Conservation (phyloP, 768 basidiomycete genomes). For the Crepidotus variabilis region DNA sequence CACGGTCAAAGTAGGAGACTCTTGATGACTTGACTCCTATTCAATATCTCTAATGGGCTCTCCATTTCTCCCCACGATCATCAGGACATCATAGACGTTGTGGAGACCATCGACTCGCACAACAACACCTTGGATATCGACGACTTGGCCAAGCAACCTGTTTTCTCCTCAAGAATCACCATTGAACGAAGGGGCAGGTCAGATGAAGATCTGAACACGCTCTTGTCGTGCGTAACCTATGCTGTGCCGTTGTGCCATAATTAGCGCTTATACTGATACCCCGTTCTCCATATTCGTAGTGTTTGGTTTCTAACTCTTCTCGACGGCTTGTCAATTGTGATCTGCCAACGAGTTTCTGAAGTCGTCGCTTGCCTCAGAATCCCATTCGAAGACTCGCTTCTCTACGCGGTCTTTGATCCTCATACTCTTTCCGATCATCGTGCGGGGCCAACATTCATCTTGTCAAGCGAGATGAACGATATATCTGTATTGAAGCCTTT, state of each 20-base stretch:
- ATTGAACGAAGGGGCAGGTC: not conserved
- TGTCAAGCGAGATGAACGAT: conserved; percentile 10
- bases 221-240: not conserved
- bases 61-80: not conserved
- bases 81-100: not conserved
- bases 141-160: not conserved
- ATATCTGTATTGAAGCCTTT: not conserved
- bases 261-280: not conserved
- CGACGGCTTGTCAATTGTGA: conserved; percentile 4
- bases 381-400: conserved; percentile 2
- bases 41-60: not conserved
- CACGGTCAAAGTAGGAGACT: conserved; percentile 12
- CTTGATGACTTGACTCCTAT: not conserved
- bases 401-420: conserved; percentile 14
- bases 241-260: not conserved
- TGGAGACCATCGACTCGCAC: not conserved
- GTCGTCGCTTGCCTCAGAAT: conserved; percentile 13
- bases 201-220: not conserved
- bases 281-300: conserved; percentile 2
- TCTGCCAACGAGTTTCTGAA: conserved; percentile 11
- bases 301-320: conserved; percentile 11
- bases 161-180: not conserved
- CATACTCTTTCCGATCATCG: conserved; percentile 11
- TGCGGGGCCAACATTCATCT: conserved; percentile 12
- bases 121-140: not conserved